Conservation (phyloP, 148 eudicot genomes). For the Suaeda aralocaspica region DNA sequence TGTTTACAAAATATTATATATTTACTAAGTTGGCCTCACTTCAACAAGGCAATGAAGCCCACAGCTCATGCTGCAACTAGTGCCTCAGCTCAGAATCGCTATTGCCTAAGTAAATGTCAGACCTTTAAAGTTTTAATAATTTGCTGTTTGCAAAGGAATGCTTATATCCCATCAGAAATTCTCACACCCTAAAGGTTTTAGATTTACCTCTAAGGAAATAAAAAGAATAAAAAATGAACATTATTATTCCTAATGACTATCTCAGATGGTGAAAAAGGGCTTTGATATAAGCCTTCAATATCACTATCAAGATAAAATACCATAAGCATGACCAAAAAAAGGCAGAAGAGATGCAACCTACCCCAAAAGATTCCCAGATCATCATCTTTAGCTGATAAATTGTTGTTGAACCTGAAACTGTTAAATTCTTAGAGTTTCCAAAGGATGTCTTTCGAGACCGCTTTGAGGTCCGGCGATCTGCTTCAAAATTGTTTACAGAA, state of each 20-base stretch:
- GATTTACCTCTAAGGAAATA: neutral
- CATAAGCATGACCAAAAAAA: neutral
- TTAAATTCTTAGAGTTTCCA: slow-evolving; percentile 73
- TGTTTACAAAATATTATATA: too few relatives aligned
- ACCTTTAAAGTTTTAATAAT: too few relatives aligned
- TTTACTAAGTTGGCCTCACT: too few relatives aligned
- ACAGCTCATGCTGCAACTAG: too few relatives aligned
- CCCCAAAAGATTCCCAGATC: slow-evolving; percentile 99
- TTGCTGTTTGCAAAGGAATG: too few relatives aligned
- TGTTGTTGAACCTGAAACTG: slow-evolving; percentile 87
- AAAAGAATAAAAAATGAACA: neutral
- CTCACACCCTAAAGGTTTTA: neutral
- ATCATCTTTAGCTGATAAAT: slow-evolving; percentile 93
- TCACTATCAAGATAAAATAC: neutral
- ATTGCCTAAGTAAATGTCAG: too few relatives aligned
- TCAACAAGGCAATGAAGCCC: too few relatives aligned
- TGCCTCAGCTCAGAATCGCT: too few relatives aligned
- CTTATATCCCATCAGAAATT: neutral
- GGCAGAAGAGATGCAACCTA: slow-evolving; percentile 37
- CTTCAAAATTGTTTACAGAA: slow-evolving; percentile 60
- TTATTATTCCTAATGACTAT: too few relatives aligned
- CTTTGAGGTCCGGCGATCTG: slow-evolving; percentile 85
- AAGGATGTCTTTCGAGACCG: slow-evolving; percentile 82
- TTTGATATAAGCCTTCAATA: neutral
- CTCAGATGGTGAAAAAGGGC: too few relatives aligned